phyloP scores from a whole-genome alignment of 164 flowering plant genomes.

The Nelumbo lutea region DNA sequence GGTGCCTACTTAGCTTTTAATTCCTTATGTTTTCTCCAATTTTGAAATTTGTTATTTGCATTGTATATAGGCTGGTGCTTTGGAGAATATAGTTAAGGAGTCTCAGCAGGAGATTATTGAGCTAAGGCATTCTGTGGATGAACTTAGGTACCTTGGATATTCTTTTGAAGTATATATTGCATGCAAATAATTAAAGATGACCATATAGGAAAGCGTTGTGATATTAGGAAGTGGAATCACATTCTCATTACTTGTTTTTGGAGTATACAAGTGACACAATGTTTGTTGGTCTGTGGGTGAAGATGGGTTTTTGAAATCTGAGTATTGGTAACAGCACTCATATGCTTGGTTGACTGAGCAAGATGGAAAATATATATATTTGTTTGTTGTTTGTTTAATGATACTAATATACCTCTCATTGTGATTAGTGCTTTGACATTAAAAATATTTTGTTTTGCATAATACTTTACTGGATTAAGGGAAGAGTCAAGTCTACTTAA shows the following conservation, averaged over 20 bases:
- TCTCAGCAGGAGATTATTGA: slow-evolving; percentile 88
- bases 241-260: too few species aligned
- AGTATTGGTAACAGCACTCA: too few species aligned
- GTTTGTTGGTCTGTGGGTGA: too few species aligned
- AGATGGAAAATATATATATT: too few species aligned
- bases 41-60: slow-evolving; percentile 1
- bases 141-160: slow-evolving; percentile 53
- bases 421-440: neutral
- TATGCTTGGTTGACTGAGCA: too few species aligned
- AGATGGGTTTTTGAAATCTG: too few species aligned
- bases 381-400: too few species aligned
- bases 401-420: too few species aligned
- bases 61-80: slow-evolving; percentile 67
- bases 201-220: neutral
- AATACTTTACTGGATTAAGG: slow-evolving; percentile 52
- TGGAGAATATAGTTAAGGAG: slow-evolving; percentile 83
- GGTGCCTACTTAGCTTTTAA: neutral
- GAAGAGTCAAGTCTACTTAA: slow-evolving; percentile 72
- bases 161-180: slow-evolving; percentile 3
- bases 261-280: too few species aligned
- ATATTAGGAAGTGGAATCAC: too few species aligned
- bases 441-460: slow-evolving; percentile 12
- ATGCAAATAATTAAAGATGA: neutral
- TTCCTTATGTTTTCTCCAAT: neutral
- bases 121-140: slow-evolving; percentile 69